phyloP scores from a whole-genome alignment of 352 stramenopile species.

The Lagenidium giganteum region DNA sequence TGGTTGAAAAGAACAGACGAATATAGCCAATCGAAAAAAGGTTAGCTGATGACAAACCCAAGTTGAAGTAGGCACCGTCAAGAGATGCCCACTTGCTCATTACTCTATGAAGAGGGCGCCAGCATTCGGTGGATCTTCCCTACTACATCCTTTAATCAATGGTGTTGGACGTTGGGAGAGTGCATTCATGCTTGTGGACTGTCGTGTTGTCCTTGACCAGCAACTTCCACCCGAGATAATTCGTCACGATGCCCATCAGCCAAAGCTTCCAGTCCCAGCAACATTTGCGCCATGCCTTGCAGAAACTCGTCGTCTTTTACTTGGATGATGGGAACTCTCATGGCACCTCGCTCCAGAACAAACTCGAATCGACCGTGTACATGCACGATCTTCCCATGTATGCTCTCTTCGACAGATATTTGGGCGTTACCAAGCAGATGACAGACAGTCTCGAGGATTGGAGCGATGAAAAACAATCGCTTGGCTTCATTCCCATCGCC shows the following conservation, averaged over 20 bases:
- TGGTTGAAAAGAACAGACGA: background rate
- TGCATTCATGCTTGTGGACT: too few species aligned
- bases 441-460: slow-evolving; percentile 8
- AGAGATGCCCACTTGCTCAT: too few species aligned
- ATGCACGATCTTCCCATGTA: slow-evolving; percentile 9
- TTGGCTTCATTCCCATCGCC: background rate
- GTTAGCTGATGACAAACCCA: slow-evolving; percentile 2
- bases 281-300: slow-evolving; percentile 11
- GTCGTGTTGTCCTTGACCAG: slow-evolving; percentile 14
- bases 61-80: too few species aligned
- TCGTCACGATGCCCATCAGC: slow-evolving; percentile 19
- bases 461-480: slow-evolving; percentile 3
- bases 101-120: too few species aligned
- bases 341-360: slow-evolving; percentile 15
- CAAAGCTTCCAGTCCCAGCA: slow-evolving; percentile 12
- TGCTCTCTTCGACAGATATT: slow-evolving; percentile 7
- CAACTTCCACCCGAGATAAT: slow-evolving; percentile 10
- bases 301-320: slow-evolving; percentile 9
- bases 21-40: slow-evolving; percentile 16
- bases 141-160: too few species aligned
- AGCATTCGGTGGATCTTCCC: too few species aligned
- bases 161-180: too few species aligned
- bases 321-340: slow-evolving; percentile 6
- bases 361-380: slow-evolving; percentile 15
- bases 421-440: slow-evolving; percentile 6